Evolutionary conservation across 768 basidiomycete genomes (phyloP), one percentile per base, ranked within the genome.

Genomic region (Phaeotremella skinneri): DNA sequence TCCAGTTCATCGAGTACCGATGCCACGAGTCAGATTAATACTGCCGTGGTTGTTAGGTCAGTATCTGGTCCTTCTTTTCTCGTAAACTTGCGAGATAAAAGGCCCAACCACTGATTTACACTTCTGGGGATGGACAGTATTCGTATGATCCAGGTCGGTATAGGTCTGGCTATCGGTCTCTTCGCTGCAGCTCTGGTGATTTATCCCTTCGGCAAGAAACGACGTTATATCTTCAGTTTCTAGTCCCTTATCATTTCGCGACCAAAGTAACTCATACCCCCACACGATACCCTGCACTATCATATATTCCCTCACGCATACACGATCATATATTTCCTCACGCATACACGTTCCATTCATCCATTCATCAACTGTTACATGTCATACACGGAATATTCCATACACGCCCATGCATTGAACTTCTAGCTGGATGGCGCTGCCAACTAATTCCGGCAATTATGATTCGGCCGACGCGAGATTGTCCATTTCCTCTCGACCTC

Each of bases 91-190:
- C 13, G 23, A 23, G 16, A 7, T n/a, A 41, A 11, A n/a, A 11
- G n/a, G 37, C 11, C n/a, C 13, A 50, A 6, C 16, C 49, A 27
- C 49, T 21, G 26, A 56, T 41, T 23, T 26, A 25, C 45, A 42
- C 39, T 26, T 20, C 23, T 17, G 42, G 20, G 6, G 20, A 30
- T 32, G 20, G 52, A 42, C 42, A 61, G 63, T 55, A 62, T 64
- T 29, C 62, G 60, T 16, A 62, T 68, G 69, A 63, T 72, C 16
- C 70, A 72, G 45, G 69, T 69, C 16, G 68, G 68, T 27, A 69
- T 72, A 25, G 70, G 70, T 16, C 58, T 72, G 7, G 68, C 68
- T 11, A 64, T 72, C n/a, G 70, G 70, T 2, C 50, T 72, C 17
- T 72, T 69, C 52, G 70, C 66, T 1, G 66, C 70, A 3, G 63